Evolutionary conservation across 495 filamentous ascomycete genomes (phyloP).

Genomic region (Achaetomiella virescens): DNA sequence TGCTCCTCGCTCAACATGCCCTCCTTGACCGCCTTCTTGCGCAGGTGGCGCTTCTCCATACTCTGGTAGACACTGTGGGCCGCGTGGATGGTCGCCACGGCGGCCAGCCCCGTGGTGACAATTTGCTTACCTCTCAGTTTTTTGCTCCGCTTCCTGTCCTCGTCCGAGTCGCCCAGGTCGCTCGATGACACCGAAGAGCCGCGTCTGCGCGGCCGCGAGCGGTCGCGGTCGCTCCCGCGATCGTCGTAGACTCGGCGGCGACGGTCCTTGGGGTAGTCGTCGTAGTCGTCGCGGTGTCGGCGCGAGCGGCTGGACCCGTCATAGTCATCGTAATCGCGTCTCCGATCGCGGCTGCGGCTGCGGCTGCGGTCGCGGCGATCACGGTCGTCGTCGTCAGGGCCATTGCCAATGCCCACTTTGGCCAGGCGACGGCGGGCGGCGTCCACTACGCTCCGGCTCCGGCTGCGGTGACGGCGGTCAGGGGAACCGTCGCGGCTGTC

Average conservation of each 20-base stretch:
- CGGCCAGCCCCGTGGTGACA: conserved; percentile 74
- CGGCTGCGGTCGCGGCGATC: conserved; percentile 24
- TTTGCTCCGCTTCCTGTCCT: conserved; percentile 66
- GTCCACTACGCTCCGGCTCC: conserved; percentile 47
- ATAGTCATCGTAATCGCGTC: conserved; percentile 28
- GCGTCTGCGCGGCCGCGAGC: conserved; percentile 25
- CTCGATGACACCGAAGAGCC: conserved; percentile 41
- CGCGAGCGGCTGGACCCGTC: conserved; percentile 30
- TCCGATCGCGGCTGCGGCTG: conserved; percentile 26
- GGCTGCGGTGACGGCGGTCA: conserved; percentile 36
- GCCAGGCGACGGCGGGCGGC: conserved; percentile 38
- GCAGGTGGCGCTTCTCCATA: conserved; percentile 65
- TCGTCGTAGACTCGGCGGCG: conserved; percentile 24
- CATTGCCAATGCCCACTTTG: conserved; percentile 42
- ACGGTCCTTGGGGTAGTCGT: conserved; percentile 44
- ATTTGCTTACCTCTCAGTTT: conserved; percentile 82
- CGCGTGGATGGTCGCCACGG: conserved; percentile 84
- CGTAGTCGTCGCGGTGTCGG: conserved; percentile 37
- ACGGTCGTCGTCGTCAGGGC: conserved; percentile 39
- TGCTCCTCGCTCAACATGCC: conserved; percentile 69
- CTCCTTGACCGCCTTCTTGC: conserved; percentile 63
- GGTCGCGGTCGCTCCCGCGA: conserved; percentile 38
- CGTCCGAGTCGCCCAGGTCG: conserved; percentile 65
- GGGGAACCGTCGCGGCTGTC: conserved; percentile 41
- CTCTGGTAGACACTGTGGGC: conserved; percentile 72